Evolutionary conservation across 495 filamentous ascomycete species (phyloP).

Genomic region (Trichocladium antarcticum): DNA sequence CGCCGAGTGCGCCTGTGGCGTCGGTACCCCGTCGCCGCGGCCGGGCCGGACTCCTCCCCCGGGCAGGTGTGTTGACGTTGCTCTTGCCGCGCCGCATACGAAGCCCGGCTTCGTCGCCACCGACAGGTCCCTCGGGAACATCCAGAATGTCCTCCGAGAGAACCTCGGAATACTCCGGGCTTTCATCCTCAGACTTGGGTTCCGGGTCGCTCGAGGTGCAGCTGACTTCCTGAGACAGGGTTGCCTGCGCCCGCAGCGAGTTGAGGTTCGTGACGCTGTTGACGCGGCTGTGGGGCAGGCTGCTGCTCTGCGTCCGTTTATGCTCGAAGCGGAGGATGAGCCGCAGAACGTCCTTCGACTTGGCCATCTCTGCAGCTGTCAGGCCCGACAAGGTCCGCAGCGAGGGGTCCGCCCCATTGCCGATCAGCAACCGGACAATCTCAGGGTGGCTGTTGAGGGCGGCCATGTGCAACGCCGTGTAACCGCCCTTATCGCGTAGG

Average conservation of each 20-base stretch:
- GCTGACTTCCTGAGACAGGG: conserved; percentile 25
- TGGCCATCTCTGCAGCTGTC: conserved; percentile 61
- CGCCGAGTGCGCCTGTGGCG: conserved; percentile 31
- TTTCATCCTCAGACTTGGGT: conserved; percentile 30
- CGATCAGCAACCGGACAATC: conserved; percentile 63
- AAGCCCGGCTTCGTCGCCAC: conserved; percentile 28
- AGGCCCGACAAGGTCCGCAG: conserved; percentile 60
- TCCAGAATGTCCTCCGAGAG: conserved; percentile 26
- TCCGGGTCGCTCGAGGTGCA: conserved; percentile 28
- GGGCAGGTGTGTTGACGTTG: background rate
- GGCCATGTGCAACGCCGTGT: conserved; percentile 75
- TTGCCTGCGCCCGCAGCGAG: conserved; percentile 40
- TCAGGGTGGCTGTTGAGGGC: conserved; percentile 64
- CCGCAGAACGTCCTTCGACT: conserved; percentile 45
- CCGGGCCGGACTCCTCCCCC: conserved; percentile 14
- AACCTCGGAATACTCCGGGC: conserved; percentile 33
- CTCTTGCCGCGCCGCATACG: conserved; percentile 27
- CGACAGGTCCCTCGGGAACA: conserved; percentile 29
- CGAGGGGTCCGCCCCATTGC: conserved; percentile 59
- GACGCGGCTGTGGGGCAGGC: conserved; percentile 43
- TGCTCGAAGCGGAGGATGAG: conserved; percentile 45
- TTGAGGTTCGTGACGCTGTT: conserved; percentile 56
- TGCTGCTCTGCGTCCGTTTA: conserved; percentile 44
- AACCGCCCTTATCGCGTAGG: conserved; percentile 65
- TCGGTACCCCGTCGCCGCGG: conserved; percentile 23